Base-by-base conservation (phyloP, 768 basidiomycete species). In the Lentinus brumalis region DNA sequence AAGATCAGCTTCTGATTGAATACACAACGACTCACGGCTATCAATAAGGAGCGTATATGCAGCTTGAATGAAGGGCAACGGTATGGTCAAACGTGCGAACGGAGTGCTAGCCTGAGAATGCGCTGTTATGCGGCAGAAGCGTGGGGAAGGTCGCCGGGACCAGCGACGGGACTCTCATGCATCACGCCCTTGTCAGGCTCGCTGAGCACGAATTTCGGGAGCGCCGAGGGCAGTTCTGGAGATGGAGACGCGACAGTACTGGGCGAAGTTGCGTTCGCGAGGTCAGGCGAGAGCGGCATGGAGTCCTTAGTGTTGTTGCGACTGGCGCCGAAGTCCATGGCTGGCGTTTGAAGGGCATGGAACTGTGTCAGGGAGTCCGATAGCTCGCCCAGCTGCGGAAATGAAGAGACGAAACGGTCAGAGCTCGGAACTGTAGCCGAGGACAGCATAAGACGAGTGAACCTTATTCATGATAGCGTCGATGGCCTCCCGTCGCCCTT, bases 401-500 rank as follows among this genome's bases (percentile, higher is more conserved):
- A 32, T 31, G 35, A 35, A 39, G 30, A 31, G 54, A 58, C n/a
- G 41, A 47, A 53, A n/a, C 58, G 58, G 58, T 42, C 53, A 44
- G 51, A 53, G 41, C 39, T 35, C 45, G 63, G 35, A 35, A 35
- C 35, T 35, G 49, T 18, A 30, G 32, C 6, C 40, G n/a, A n/a
- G 11, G 18, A 46, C 26, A 16, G 39, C 11, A 18, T 18, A 59
- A n/a, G 45, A 45, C 45, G 51, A 49, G 21, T 10, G 40, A 61
- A 88, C 91, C 81, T 90, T 91, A 71, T 70, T 71, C 91, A 92
- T 92, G 35, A 93, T 88, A 32, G 78, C 81, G 54, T 84, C 81
- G 18, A 92, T 88, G 35, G 84, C 83, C 60, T 84, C 81, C 69
- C 86, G 90, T 56, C 87, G 80, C 30, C 86, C 86, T 53, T 83